Evolutionary conservation across 306 rosid genomes (phyloP).

Genomic region (Abrus precatorius): DNA sequence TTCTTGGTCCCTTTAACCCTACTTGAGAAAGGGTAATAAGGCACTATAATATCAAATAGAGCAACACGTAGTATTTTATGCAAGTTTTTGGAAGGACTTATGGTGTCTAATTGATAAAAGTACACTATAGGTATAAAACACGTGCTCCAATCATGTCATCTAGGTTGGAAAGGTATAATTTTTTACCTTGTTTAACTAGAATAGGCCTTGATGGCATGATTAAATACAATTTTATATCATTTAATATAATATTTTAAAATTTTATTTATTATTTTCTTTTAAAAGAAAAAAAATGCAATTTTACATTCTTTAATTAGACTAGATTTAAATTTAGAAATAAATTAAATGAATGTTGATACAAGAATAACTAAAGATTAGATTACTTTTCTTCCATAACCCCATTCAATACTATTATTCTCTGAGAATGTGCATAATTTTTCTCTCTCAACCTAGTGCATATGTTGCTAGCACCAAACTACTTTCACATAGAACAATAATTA

Average conservation of each 20-base stretch:
- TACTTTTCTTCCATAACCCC: too few relatives aligned
- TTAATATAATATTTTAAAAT: too few relatives aligned
- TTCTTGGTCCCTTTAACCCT: slow-evolving; percentile 75
- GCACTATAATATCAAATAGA: slow-evolving; percentile 80
- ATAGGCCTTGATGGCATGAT: slow-evolving; percentile 70
- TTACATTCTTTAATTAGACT: too few relatives aligned
- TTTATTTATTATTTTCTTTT: too few relatives aligned
- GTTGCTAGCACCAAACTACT: background rate
- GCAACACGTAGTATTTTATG: slow-evolving; percentile 56
- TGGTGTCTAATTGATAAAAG: slow-evolving; percentile 55
- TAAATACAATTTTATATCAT: background rate
- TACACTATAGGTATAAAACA: slow-evolving; percentile 90
- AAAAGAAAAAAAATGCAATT: too few relatives aligned
- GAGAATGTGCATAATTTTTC: too few relatives aligned
- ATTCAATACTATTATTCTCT: too few relatives aligned
- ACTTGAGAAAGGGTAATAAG: slow-evolving; percentile 87
- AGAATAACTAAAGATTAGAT: too few relatives aligned
- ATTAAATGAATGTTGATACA: too few relatives aligned
- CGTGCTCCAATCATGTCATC: slow-evolving; percentile 84
- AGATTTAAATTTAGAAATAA: too few relatives aligned
- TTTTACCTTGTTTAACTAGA: slow-evolving; percentile 51
- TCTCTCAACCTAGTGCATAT: too few relatives aligned
- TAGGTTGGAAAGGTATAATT: slow-evolving; percentile 81
- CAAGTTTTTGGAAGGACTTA: slow-evolving; percentile 43
- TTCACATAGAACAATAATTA: background rate